These are phyloP conservation scores for Miscanthus lutarioriparius DNA, from an alignment of 176 grass and related monocot species.

Conservation along the genomic window DNA sequence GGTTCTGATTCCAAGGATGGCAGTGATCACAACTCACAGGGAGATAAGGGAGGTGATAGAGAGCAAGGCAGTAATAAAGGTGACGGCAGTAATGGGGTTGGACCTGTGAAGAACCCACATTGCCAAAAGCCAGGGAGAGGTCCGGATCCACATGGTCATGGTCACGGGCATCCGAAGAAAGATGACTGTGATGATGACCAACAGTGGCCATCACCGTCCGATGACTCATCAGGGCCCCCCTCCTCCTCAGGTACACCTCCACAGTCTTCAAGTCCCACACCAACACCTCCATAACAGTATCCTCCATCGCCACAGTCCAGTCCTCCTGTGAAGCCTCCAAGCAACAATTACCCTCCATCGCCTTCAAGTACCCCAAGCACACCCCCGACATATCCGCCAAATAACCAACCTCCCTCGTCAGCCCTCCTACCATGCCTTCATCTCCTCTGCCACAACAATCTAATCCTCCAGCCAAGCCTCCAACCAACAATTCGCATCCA, in stretches of 20 bases:
- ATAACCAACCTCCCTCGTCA: neutral
- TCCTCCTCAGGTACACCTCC: neutral
- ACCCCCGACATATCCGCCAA: neutral
- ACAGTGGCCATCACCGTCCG: neutral
- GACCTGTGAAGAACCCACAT: slow-evolving; percentile 17
- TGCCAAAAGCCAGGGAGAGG: neutral
- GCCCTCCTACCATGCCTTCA: neutral
- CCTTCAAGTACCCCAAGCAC: neutral
- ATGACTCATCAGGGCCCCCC: neutral
- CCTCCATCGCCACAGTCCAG: neutral
- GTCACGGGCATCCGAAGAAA: neutral
- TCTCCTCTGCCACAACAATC: neutral
- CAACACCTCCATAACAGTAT: neutral
- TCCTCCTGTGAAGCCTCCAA: neutral
- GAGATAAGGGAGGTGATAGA: neutral
- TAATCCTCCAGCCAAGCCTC: neutral
- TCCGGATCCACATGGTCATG: neutral
- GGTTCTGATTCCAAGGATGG: neutral
- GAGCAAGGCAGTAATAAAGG: neutral
- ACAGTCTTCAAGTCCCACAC: neutral
- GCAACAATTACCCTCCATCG: neutral
- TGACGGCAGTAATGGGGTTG: slow-evolving; percentile 3
- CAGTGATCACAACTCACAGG: neutral
- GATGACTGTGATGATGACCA: neutral
- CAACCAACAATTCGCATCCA: neutral